Evolutionary conservation across 345 rosid species (phyloP), one percentile per base, ranked within the genome.

Genomic region (Arabis hirsuta): DNA sequence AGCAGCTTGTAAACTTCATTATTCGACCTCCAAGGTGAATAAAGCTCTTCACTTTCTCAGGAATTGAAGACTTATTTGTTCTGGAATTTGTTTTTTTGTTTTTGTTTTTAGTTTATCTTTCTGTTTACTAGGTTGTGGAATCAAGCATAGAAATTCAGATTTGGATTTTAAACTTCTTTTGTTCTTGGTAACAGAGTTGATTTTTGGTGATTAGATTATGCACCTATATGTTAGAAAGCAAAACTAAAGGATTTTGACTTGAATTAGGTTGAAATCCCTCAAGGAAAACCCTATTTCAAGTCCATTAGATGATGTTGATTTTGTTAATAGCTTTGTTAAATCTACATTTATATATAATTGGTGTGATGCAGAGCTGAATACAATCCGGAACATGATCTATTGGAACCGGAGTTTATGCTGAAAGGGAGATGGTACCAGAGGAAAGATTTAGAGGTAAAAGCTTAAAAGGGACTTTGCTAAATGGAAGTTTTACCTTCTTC

Each of bases 11-110:
- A 26, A 95, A 82, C 89, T 95, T 95, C 79, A 88, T 95, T 9
- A 91, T 95, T 73, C 87, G 99, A 62, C 99, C 99, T 61, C 96
- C 99, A 80, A 88, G 99, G 99, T 91, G 63, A 50, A 42, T 2
- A 66, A 8, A 34, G 41, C 48, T 58, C 64, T 58, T 56, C n/a
- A 0, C 12, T 61, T 56, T 62, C 47, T 42, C 36, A 38, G 31
- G 14, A 13, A 10, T 47, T 2, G 38, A 27, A 16, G 22, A 26
- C 7, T 60, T 60, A 12, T 24, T 62, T 31, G 12, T 57, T 22
- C 10, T 58, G 45, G 41, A 45, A 16, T 62, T 61, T 43, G 8
- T n/a, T 51, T 68, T 60, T 52, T 47, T 52, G n/a, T n/a, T n/a
- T n/a, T n/a, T n/a, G n/a, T 68, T 59, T 51, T 41, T 7, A 20